A percentile compares a stretch with the other conserved stretches of the same genome.
Evolutionary conservation across 2,329 filamentous ascomycete genomes (phyloP).

Genomic region (Botrytis cinerea): DNA sequence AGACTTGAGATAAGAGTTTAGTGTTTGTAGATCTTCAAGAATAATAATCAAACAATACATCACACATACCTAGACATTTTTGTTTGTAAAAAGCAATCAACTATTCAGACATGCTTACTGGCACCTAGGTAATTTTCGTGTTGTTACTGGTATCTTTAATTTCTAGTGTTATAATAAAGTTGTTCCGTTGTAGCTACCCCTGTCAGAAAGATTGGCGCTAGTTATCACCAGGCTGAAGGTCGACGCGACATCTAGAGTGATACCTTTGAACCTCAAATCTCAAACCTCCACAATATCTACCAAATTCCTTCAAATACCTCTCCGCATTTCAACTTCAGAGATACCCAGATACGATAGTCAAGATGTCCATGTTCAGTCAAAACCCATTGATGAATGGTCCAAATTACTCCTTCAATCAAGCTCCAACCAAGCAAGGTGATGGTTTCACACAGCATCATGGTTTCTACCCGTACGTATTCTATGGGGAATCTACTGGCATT

Average conservation of each 20-base stretch:
- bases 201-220: constrained; percentile 27
- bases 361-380: constrained; percentile 70
- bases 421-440: constrained; percentile 54
- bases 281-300: constrained; percentile 22
- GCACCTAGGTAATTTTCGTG: background rate
- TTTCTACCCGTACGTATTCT: constrained; percentile 79
- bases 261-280: constrained; percentile 23
- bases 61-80: constrained; percentile 22
- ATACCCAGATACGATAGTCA: constrained; percentile 33
- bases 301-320: constrained; percentile 16
- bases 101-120: background rate
- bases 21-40: background rate
- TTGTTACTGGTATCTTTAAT: background rate
- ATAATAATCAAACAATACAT: background rate
- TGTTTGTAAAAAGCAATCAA: background rate
- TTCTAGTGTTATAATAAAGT: constrained; percentile 2
- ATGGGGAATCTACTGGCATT: background rate
- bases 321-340: constrained; percentile 16
- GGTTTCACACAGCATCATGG: constrained; percentile 67
- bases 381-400: constrained; percentile 69
- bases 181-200: constrained; percentile 34
- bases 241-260: constrained; percentile 32
- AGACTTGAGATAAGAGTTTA: constrained; percentile 27
- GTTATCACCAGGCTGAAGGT: constrained; percentile 32
- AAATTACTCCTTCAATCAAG: constrained; percentile 68